Percentiles rank a stretch among this genome's conserved stretches.
phyloP scores from a whole-genome alignment of 495 filamentous ascomycete species.

The Xylaria castorea region DNA sequence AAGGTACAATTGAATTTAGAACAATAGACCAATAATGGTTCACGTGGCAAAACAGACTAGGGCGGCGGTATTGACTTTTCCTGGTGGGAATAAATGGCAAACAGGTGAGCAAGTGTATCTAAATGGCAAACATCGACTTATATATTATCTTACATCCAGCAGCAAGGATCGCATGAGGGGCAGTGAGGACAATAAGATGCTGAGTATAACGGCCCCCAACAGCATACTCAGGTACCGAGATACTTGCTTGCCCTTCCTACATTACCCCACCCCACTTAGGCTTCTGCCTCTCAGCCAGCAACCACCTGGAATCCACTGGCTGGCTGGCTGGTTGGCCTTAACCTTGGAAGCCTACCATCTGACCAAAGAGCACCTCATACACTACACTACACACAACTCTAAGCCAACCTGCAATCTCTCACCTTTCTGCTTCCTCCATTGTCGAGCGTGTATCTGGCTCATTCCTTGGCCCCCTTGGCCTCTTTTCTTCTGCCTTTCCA shows the following conservation, averaged over 20 bases:
- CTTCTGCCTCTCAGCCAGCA: slow-evolving; percentile 6
- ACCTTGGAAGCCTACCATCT: neutral
- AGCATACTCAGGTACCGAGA: neutral
- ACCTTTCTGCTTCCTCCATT: slow-evolving; percentile 1
- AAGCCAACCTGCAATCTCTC: slow-evolving; percentile 1
- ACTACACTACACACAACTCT: neutral
- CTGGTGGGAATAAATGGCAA: neutral
- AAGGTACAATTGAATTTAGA: neutral
- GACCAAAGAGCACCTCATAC: neutral
- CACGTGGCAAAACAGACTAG: neutral
- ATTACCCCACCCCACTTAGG: neutral
- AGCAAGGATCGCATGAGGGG: neutral
- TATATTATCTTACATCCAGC: neutral
- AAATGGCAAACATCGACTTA: neutral
- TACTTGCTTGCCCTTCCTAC: neutral
- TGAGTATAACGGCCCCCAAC: neutral
- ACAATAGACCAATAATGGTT: neutral
- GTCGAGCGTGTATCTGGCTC: slow-evolving; percentile 7
- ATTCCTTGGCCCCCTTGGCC: neutral
- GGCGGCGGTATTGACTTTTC: neutral
- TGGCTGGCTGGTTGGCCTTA: neutral
- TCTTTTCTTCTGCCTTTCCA: neutral
- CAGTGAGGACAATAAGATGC: neutral
- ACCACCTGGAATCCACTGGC: neutral
- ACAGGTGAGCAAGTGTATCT: neutral